These are phyloP conservation scores for Agapanthus africanus DNA, from an alignment of 106 monocot genomes.

Conservation along the genomic window DNA sequence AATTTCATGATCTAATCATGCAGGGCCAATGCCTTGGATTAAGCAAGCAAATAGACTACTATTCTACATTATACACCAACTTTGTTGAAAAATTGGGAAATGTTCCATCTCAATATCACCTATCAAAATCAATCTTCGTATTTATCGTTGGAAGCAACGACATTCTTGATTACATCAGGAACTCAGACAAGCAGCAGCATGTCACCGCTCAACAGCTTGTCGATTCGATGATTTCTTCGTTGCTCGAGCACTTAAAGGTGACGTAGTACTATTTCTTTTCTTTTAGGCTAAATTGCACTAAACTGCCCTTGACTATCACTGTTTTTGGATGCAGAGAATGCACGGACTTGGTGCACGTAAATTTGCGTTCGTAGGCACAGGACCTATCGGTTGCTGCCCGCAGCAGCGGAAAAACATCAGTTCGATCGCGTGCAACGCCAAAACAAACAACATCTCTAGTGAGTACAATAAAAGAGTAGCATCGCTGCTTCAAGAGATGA, in stretches of 20 bases:
- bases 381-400: constrained; percentile 45
- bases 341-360: constrained; percentile 53
- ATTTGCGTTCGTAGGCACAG: constrained; percentile 30
- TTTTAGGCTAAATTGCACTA: background rate
- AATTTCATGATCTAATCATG: too few relatives aligned
- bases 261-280: background rate
- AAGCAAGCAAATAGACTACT: constrained; percentile 27
- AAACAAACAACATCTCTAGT: constrained; percentile 23
- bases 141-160: constrained; percentile 38
- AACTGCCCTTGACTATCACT: background rate
- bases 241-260: constrained; percentile 36
- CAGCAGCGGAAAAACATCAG: constrained; percentile 20
- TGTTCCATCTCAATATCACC: constrained; percentile 9
- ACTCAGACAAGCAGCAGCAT: background rate
- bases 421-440: constrained; percentile 22
- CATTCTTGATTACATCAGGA: constrained; percentile 14
- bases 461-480: constrained; percentile 20
- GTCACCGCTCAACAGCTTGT: constrained; percentile 26
- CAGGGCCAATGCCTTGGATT: constrained; percentile 25
- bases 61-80: constrained; percentile 11
- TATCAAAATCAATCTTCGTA: constrained; percentile 20
- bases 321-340: constrained; percentile 22
- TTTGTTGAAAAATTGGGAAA: constrained; percentile 14
- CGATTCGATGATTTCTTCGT: constrained; percentile 18
- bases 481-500: constrained; percentile 33